Base-by-base conservation (phyloP, 768 basidiomycete genomes). In the Agrocybe pediades region DNA sequence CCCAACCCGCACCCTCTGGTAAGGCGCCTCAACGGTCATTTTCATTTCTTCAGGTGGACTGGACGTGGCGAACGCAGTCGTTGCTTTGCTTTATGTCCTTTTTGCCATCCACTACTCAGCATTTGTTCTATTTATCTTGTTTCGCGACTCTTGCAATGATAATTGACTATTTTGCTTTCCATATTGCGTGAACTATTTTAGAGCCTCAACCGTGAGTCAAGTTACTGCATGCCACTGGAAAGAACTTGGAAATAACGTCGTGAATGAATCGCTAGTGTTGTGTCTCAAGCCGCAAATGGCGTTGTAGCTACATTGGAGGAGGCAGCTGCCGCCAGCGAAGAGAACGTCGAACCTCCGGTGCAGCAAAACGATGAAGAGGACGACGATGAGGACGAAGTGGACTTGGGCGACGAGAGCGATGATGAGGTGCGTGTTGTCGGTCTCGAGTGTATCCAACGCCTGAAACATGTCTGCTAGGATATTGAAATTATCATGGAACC, bases 401-500 rank as follows among this genome's bases (percentile, higher is more conserved):
- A 68, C 41, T 55, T 64, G 46, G 70, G 63, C 7, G 70, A 71
- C 23, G 71, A 72, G 62, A 70, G 67, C 53, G 68, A 62, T 72
- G 78, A 67, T 74, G 86, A 85, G 43, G 58, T 74, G 70, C 54
- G 74, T 71, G 46, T 55, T 62, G n/a, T 57, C n/a, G 53, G 42
- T 16, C 39, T 9, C 56, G 36, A 41, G 8, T 46, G 39, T 7
- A 42, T 44, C 45, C 42, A 19, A 15, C 16, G 11, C 25, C 1
- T 30, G 15, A 30, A 30, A 29, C 11, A 17, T 23, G 21, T 24
- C 43, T 57, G 51, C 21, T 53, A 92, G 88, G 87, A 96, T 66
- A 79, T 96, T 57, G 94, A 96, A 74, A 90, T 96, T 60, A 93
- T 96, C 50, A 87, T 92, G 84, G 92, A 96, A 62, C 85, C 85